A percentile compares a stretch with the other conserved stretches of the same genome.
Conservation (phyloP, 2,329 filamentous ascomycete genomes). For the Volutella citrinella region DNA sequence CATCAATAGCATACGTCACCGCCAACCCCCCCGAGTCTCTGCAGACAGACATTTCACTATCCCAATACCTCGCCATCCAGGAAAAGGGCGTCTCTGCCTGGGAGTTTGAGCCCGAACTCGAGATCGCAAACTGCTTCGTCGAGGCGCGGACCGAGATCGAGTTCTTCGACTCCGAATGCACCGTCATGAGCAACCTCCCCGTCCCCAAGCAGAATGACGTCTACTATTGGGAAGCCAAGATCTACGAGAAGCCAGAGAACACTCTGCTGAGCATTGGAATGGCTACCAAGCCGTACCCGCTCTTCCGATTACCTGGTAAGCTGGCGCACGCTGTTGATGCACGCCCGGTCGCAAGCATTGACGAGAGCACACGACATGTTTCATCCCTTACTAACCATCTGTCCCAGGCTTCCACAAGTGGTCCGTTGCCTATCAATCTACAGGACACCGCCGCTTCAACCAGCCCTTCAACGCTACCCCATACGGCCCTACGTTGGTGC, state of each 20-base stretch:
- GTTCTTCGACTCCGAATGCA: conserved; percentile 97
- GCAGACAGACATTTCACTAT: conserved; percentile 95
- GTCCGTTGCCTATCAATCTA: conserved; percentile 88
- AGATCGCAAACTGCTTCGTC: conserved; percentile 98
- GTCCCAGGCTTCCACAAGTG: conserved; percentile 77
- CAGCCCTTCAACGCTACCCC: conserved; percentile 80
- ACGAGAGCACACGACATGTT: too few species aligned
- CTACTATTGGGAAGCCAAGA: conserved; percentile 99
- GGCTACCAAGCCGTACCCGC: conserved; percentile 93
- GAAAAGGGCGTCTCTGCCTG: conserved; percentile 99
- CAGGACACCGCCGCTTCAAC: conserved; percentile 82
- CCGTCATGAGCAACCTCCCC: conserved; percentile 92
- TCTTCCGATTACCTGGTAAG: conserved; percentile 90
- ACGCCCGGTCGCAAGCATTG: background rate
- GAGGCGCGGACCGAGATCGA: conserved; percentile 96
- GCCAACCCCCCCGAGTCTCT: conserved; percentile 93
- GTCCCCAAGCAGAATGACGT: conserved; percentile 99
- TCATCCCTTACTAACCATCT: conserved; percentile 18
- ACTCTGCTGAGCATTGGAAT: conserved; percentile 89
- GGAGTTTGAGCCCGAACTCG: conserved; percentile 98
- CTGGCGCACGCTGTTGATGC: conserved; percentile 7
- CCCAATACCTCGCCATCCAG: conserved; percentile 96
- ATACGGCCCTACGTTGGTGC: conserved; percentile 81
- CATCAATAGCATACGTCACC: conserved; percentile 75
- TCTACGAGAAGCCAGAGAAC: conserved; percentile 93